These are phyloP conservation scores for Teratosphaeria zuluensis DNA, from an alignment of 2,329 filamentous ascomycete genomes.

Conservation along the genomic window DNA sequence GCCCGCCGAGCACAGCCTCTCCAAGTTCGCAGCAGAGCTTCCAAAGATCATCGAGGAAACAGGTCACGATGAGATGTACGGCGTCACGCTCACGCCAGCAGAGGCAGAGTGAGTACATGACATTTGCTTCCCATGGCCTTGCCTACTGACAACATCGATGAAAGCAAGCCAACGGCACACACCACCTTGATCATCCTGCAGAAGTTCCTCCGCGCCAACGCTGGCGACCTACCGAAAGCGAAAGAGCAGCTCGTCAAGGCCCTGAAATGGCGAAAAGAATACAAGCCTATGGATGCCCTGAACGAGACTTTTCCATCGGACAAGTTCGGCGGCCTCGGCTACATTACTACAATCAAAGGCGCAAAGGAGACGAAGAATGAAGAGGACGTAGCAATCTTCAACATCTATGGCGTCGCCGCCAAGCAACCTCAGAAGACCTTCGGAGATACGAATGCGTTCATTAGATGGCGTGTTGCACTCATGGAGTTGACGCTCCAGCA, in stretches of 20 bases:
- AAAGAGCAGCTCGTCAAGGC: constrained; percentile 70
- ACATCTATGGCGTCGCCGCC: constrained; percentile 77
- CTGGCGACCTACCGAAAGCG: constrained; percentile 62
- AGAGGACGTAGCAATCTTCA: constrained; percentile 73
- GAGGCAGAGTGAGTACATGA: constrained; percentile 14
- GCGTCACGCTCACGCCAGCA: constrained; percentile 51
- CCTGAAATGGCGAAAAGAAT: constrained; percentile 71
- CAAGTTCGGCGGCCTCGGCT: constrained; percentile 73
- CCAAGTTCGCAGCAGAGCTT: constrained; percentile 47
- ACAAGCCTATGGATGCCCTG: constrained; percentile 58
- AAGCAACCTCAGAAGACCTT: constrained; percentile 76
- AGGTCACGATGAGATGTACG: constrained; percentile 74
- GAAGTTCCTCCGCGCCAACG: constrained; percentile 89
- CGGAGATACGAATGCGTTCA: constrained; percentile 70
- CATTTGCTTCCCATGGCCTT: constrained; percentile 20
- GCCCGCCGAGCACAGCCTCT: constrained; percentile 6
- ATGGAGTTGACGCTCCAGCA: constrained; percentile 79
- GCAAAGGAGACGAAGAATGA: constrained; percentile 43
- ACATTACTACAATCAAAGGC: constrained; percentile 60
- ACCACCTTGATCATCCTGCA: constrained; percentile 78
- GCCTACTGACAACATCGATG: constrained; percentile 10
- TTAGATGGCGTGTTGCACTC: constrained; percentile 79
- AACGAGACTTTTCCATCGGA: constrained; percentile 52
- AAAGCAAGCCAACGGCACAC: constrained; percentile 41
- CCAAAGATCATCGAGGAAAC: constrained; percentile 47